These are phyloP conservation scores for Chalciporus piperatus DNA, from an alignment of 768 basidiomycete species.

Conservation along the genomic window DNA sequence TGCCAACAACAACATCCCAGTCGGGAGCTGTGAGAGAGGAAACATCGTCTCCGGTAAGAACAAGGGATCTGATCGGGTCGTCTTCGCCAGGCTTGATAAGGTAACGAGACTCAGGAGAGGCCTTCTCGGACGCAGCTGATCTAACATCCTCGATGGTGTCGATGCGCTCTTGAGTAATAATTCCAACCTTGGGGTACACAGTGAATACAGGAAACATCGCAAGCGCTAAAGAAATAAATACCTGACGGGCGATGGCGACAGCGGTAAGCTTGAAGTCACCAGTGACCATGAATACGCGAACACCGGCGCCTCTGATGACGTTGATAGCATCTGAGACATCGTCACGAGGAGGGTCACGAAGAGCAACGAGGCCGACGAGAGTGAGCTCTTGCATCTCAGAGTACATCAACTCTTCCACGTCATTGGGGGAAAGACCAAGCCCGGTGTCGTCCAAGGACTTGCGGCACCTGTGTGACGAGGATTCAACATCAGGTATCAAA, in stretches of 20 bases:
- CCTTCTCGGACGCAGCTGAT: slow-evolving; percentile 12
- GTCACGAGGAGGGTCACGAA: slow-evolving; percentile 57
- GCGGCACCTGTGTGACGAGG: slow-evolving; percentile 22
- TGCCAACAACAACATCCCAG: slow-evolving; percentile 39
- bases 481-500: not conserved
- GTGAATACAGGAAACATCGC: not conserved
- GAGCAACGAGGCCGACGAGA: slow-evolving; percentile 51
- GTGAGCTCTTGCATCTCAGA: slow-evolving; percentile 38
- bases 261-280: slow-evolving; percentile 57
- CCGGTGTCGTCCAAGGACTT: slow-evolving; percentile 24
- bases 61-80: slow-evolving; percentile 37
- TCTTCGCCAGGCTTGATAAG: slow-evolving; percentile 37
- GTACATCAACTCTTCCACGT: slow-evolving; percentile 39
- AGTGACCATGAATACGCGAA: slow-evolving; percentile 56
- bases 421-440: slow-evolving; percentile 19
- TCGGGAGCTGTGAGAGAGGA: slow-evolving; percentile 33
- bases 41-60: slow-evolving; percentile 46
- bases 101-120: slow-evolving; percentile 12
- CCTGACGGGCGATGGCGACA: slow-evolving; percentile 47
- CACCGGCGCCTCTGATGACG: slow-evolving; percentile 48
- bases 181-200: slow-evolving; percentile 36
- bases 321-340: slow-evolving; percentile 46
- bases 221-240: slow-evolving; percentile 19
- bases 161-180: slow-evolving; percentile 39
- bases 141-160: slow-evolving; percentile 32